Evolutionary conservation across 2,329 filamentous ascomycete genomes (phyloP).

Genomic region (Venturia pyrina): DNA sequence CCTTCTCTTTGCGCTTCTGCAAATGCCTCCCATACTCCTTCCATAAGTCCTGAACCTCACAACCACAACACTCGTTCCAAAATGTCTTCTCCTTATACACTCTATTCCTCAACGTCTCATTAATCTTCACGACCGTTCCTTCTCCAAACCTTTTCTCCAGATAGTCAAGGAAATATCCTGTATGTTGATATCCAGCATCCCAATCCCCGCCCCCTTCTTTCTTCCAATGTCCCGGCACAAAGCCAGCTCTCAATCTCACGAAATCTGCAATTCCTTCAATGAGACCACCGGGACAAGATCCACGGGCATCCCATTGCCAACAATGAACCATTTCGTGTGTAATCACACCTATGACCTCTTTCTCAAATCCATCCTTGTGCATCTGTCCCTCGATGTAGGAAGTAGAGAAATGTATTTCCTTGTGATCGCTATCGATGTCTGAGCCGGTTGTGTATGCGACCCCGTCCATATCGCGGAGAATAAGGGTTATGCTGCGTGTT

Average conservation of each 20-base stretch:
- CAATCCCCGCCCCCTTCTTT: conserved; percentile 50
- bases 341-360: conserved; percentile 73
- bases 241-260: conserved; percentile 64
- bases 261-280: conserved; percentile 92
- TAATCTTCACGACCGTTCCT: conserved; percentile 46
- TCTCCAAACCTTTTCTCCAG: conserved; percentile 54
- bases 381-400: conserved; percentile 45
- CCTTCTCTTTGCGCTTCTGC: conserved; percentile 21
- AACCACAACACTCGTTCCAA: conserved; percentile 59
- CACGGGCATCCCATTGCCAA: conserved; percentile 66
- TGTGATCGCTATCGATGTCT: conserved; percentile 74
- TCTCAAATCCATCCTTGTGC: conserved; percentile 24
- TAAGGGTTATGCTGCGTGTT: conserved; percentile 78
- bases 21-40: conserved; percentile 53
- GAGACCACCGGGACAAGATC: conserved; percentile 54
- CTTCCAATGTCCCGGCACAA: conserved; percentile 79
- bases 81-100: conserved; percentile 56
- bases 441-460: conserved; percentile 82
- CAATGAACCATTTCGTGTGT: conserved; percentile 94
- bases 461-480: conserved; percentile 69
- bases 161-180: conserved; percentile 84
- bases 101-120: conserved; percentile 54
- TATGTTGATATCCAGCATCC: conserved; percentile 85
- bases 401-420: conserved; percentile 83
- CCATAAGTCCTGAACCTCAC: conserved; percentile 61